Percentiles rank a stretch among this genome's conserved stretches.
These are phyloP conservation scores for Entonaema liquescens DNA, from an alignment of 495 filamentous ascomycete species.

Conservation along the genomic window DNA sequence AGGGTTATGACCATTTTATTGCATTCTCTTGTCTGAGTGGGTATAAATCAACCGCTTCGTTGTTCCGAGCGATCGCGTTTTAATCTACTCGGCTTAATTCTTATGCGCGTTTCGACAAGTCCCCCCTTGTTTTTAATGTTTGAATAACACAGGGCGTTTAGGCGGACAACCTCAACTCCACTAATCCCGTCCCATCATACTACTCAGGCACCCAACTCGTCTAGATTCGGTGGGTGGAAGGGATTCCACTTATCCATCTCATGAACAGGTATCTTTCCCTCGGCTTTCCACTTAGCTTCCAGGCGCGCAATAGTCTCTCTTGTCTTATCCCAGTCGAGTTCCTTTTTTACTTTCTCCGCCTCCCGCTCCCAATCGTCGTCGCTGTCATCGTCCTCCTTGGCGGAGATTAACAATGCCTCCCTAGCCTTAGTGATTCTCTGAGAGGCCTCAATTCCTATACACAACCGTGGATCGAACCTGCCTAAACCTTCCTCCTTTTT, in stretches of 20 bases:
- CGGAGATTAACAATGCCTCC: constrained; percentile 37
- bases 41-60: background rate
- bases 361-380: constrained; percentile 28
- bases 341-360: constrained; percentile 27
- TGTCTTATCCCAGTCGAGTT: constrained; percentile 40
- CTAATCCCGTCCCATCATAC: background rate
- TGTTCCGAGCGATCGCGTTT: background rate
- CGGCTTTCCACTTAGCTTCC: constrained; percentile 24
- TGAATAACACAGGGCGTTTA: background rate
- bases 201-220: background rate
- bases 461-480: constrained; percentile 72
- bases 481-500: constrained; percentile 63
- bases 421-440: constrained; percentile 54
- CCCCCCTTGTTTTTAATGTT: background rate
- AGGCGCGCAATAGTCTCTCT: constrained; percentile 6
- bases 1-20: too few species aligned
- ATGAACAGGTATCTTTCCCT: constrained; percentile 22
- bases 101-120: background rate
- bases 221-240: constrained; percentile 8
- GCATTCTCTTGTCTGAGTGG: background rate
- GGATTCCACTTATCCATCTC: constrained; percentile 39
- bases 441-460: constrained; percentile 64
- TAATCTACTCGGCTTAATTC: background rate
- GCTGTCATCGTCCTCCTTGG: constrained; percentile 12
- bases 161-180: background rate